Evolutionary conservation across 2,329 filamentous ascomycete genomes (phyloP), one percentile per base, ranked within the genome.

Genomic region (Bipolaris sorokiniana): DNA sequence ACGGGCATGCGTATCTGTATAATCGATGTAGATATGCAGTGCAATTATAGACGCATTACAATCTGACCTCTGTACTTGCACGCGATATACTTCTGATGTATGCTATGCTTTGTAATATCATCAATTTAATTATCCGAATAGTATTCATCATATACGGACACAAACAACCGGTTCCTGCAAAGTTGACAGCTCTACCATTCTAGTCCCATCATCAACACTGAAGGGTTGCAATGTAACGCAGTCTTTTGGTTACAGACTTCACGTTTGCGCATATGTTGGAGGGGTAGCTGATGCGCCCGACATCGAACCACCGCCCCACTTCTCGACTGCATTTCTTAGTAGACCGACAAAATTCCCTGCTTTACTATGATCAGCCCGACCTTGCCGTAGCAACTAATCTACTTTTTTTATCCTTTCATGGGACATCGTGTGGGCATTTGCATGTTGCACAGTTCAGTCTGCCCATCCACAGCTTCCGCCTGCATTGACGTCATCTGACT

Each of bases 261-360:
- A 37, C 26, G 26, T 28, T 28, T 28, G 7, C 26, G 26, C 26
- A 28, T 9, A 28, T 1, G 7, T 10, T 28, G 26, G 23, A 48
- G 54, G 54, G 49, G 51, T 40, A 45, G 46, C 55, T 58, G 51
- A 33, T 38, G 38, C 42, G 38, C 58, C 51, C 41, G 42, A 53
- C 54, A 57, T 60, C 54, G 46, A 51, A 56, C 48, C 56, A n/a
- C 38, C 37, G 54, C 49, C 58, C 54, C 46, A 51, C 57, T 48
- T 57, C 18, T 44, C 37, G 33, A 45, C 23, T 5, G 46, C 10
- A 28, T 28, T n/a, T n/a, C 16, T 36, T 18, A 52, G 45, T 54
- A 31, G 46, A 5, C 10, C 11, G 46, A n/a, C 47, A 20, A 23
- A n/a, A 26, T 33, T 31, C 37, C 48, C 31, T 20, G n/a, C 33